Base-by-base conservation (phyloP, 192 early-diverging fungal genomes). In the Coemansia sp. region DNA sequence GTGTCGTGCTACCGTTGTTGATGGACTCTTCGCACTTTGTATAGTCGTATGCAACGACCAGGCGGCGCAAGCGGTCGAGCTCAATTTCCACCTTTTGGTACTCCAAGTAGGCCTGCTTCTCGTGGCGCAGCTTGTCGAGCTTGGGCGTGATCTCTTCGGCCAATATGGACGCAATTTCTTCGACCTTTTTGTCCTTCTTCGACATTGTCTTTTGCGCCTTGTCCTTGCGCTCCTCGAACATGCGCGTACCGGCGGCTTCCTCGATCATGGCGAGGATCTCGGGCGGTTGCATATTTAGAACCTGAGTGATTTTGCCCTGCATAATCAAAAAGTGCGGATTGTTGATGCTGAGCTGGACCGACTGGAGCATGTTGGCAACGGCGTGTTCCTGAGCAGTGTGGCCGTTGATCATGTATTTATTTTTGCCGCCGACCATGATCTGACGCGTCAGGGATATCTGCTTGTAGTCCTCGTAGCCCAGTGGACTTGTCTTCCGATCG, bases 311-410 rank as follows among this genome's bases (percentile, higher is more conserved):
- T 59, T 90, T 84, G 42, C 97, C 98, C 85, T 99, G 98, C 97
- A 98, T 98, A 68, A 99, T 99, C 63, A 99, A 77, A 78, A 99
- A 99, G 78, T 99, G 96, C 16, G 98, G 98, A 74, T 99, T 97
- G 87, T 99, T 97, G 84, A 99, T 94, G 80, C 97, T 98, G 34
- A 99, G 92, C 76, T 95, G 94, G 5, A 99, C 97, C 15, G 96
- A 98, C 70, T 99, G 97, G 54, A 98, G 96, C 64, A 99, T 79
- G 70, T 90, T 96, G 61, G 90, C 89, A 2, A 99, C 96, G 18
- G 90, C 90, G 67, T 97, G 91, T 70, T 96, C 93, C 55, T 93
- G 93, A 43, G 93, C 90, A 59, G 89, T 91, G 71, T 94, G 92
- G 31, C 96, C 96, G 85, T 99, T 99, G 68, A 99, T 91, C 72